A percentile compares a stretch with the other conserved stretches of the same genome.
Evolutionary conservation across 164 flowering plant species (phyloP).

Genomic region (Brasenia schreberi): DNA sequence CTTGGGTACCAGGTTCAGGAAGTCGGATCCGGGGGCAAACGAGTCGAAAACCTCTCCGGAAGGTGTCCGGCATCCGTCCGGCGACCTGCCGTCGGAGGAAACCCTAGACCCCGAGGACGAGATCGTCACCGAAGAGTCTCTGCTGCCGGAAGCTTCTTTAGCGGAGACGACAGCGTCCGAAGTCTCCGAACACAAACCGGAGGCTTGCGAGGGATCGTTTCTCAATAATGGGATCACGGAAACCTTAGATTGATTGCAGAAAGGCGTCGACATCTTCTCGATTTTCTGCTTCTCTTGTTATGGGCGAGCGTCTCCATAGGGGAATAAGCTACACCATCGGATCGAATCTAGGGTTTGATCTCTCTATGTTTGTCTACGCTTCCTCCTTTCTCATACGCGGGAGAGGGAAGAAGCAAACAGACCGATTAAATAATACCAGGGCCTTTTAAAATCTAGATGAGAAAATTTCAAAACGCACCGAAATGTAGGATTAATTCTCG

Average conservation of each 20-base stretch:
- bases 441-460: no score
- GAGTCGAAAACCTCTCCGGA: conserved; percentile 37
- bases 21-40: conserved; percentile 61
- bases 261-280: neutral
- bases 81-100: neutral
- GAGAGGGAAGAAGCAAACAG: no score
- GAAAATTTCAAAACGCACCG: no score
- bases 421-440: no score
- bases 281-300: neutral
- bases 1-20: conserved; percentile 36
- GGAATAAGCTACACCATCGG: neutral
- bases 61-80: neutral
- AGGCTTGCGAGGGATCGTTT: neutral
- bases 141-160: no score
- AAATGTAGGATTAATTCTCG: no score
- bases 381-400: no score
- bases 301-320: neutral
- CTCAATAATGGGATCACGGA: neutral
- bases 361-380: no score
- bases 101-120: no score
- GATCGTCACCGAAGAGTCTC: neutral
- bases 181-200: neutral
- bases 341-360: no score
- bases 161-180: neutral
- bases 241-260: neutral